A percentile compares a stretch with the other conserved stretches of the same genome.
phyloP scores from a whole-genome alignment of 2,329 filamentous ascomycete genomes.

The Epichloe baconii region DNA sequence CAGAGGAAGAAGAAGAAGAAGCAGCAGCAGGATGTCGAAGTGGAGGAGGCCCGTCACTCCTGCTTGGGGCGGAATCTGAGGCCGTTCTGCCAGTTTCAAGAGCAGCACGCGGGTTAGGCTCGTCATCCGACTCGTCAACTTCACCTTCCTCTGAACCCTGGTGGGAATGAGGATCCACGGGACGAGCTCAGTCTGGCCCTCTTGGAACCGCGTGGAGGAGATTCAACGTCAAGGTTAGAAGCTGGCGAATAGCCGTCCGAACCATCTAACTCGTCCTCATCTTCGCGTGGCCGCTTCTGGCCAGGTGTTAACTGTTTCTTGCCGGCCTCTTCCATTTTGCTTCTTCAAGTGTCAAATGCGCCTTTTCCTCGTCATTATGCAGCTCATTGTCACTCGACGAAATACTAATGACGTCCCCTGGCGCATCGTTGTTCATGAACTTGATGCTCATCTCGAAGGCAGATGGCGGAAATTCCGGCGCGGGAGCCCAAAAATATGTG shows the following conservation, averaged over 20 bases:
- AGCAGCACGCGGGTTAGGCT: constrained; percentile 4
- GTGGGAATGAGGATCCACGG: neutral
- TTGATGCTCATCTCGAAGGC: constrained; percentile 1
- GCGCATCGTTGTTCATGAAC: neutral
- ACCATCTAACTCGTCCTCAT: constrained; percentile 1
- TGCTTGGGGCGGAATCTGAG: neutral
- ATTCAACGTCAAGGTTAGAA: neutral
- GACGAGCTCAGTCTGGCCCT: constrained; percentile 8
- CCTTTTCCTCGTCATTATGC: neutral
- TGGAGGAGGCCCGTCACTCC: neutral
- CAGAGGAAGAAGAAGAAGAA: neutral
- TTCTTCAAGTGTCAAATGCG: neutral
- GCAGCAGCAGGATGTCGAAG: neutral
- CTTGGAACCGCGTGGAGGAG: constrained; percentile 8
- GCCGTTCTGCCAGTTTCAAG: constrained; percentile 4
- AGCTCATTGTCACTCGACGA: constrained; percentile 3
- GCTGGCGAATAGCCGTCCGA: constrained; percentile 4
- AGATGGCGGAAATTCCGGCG: neutral
- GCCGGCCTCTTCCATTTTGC: neutral
- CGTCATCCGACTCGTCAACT: constrained; percentile 14
- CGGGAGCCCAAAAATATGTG: neutral
- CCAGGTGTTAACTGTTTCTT: neutral
- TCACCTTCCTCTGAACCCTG: constrained; percentile 21
- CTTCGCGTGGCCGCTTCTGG: constrained; percentile 1
- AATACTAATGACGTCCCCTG: constrained; percentile 2